Percentiles rank a stretch among this genome's conserved stretches.
Conservation (phyloP, 805 yeast species). For the Saccharomyces jurei region DNA sequence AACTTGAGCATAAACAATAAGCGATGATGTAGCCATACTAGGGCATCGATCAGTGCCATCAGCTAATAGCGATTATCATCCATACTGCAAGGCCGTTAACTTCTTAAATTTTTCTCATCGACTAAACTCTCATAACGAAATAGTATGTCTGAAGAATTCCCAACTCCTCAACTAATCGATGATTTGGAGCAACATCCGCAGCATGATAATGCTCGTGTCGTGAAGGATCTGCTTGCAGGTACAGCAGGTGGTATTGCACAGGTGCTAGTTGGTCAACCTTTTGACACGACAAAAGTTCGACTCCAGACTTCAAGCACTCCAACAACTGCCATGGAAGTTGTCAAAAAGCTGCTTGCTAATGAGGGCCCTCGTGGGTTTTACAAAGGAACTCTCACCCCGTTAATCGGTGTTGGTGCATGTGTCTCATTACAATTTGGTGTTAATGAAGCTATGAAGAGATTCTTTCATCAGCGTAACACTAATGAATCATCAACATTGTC, state of each 20-base stretch:
- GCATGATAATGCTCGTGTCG: slow-evolving; percentile 33
- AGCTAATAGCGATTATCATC: neutral
- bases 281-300: slow-evolving; percentile 89
- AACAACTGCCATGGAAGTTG: slow-evolving; percentile 64
- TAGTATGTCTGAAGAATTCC: slow-evolving; percentile 30
- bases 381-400: slow-evolving; percentile 89
- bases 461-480: slow-evolving; percentile 41
- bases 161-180: slow-evolving; percentile 29
- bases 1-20: neutral
- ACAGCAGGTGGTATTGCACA: slow-evolving; percentile 95
- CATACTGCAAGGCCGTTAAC: neutral
- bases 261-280: slow-evolving; percentile 92
- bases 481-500: slow-evolving; percentile 30
- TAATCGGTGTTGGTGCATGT: slow-evolving; percentile 96
- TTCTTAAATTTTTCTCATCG: neutral
- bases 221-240: slow-evolving; percentile 81
- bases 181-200: slow-evolving; percentile 15
- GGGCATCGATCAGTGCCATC: neutral
- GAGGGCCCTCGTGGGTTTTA: slow-evolving; percentile 87
- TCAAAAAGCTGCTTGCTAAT: slow-evolving; percentile 56
- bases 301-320: slow-evolving; percentile 81
- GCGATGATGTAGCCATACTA: neutral
- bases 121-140: neutral
- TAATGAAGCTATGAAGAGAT: slow-evolving; percentile 87
- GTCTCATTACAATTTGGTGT: slow-evolving; percentile 94